Base-by-base conservation (phyloP, 2,329 filamentous ascomycete species). In the Aspergillus fischeri region DNA sequence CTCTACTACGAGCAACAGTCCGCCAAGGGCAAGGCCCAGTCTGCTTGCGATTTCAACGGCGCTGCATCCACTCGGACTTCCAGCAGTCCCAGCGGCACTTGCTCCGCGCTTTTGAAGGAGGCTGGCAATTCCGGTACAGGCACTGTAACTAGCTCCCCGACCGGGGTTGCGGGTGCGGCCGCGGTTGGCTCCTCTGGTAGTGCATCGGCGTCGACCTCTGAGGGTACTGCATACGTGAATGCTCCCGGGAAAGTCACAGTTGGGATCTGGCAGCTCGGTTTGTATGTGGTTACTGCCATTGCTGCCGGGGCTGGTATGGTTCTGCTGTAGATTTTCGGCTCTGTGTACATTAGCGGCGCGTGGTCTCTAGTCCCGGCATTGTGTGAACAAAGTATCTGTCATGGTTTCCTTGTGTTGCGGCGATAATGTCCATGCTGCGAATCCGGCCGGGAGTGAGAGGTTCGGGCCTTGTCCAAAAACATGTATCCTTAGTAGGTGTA, bases 11-110 rank as follows among this genome's bases (percentile, higher is more conserved):
- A 73, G 54, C 60, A 71, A 56, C 74, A 78, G 63, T 53, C 55
- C 24, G 60, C 61, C 4, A 65, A 68, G 56, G 69, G 72, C 49
- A 71, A 73, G 45, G 69, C 65, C 42, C 65, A 65, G 17, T 64
- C 65, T 25, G 75, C 76, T 42, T 79, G 77, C 57, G 70, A 77
- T 61, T 79, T 79, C 60, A 63, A 67, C 42, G 75, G 77, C 44
- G 70, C 71, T 29, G 77, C 77, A 32, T 63, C 65, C 9, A 71
- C 66, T n/a, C 67, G 75, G 54, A 60, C 65, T 3, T 55, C 74
- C 4, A 67, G 60, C 45, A 63, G 63, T 49, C 60, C 73, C 5
- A 67, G 67, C 11, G 73, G 72, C 38, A 63, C 65, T 49, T 78
- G 77, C 64, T 60, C 63, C 5, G 56, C 64, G 4, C 60, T 76